Percentiles rank a stretch among this genome's conserved stretches.
Evolutionary conservation across 495 filamentous ascomycete genomes (phyloP).

Genomic region (Glarea lozoyensis): DNA sequence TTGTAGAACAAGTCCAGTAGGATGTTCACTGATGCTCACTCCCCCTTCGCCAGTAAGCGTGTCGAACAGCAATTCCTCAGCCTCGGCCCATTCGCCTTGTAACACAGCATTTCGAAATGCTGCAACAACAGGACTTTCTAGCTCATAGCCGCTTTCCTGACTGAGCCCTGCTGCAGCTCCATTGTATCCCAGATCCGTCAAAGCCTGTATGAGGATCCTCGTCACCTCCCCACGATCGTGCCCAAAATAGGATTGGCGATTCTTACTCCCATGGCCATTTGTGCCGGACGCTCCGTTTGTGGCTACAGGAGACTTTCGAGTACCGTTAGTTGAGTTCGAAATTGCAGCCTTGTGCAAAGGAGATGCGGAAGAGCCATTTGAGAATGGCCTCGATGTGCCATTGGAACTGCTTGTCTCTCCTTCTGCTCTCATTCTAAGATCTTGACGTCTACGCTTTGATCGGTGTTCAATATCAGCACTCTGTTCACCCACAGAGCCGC

Average conservation of each 20-base stretch:
- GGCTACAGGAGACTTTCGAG: slow-evolving; percentile 22
- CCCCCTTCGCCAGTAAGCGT: slow-evolving; percentile 42
- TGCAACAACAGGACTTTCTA: slow-evolving; percentile 79
- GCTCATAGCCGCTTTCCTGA: slow-evolving; percentile 76
- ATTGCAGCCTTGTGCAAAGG: slow-evolving; percentile 20
- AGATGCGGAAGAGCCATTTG: slow-evolving; percentile 30
- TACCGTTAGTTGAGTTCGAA: slow-evolving; percentile 30
- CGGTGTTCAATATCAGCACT: slow-evolving; percentile 15
- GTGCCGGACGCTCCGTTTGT: slow-evolving; percentile 31
- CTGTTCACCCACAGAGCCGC: slow-evolving; percentile 8
- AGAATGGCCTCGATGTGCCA: slow-evolving; percentile 25
- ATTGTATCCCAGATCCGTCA: slow-evolving; percentile 80
- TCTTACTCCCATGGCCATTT: slow-evolving; percentile 23
- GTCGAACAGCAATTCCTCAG: slow-evolving; percentile 71
- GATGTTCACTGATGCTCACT: slow-evolving; percentile 31
- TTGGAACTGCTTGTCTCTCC: slow-evolving; percentile 23
- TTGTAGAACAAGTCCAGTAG: slow-evolving; percentile 37
- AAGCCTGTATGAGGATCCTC: slow-evolving; percentile 81
- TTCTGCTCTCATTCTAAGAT: slow-evolving; percentile 22
- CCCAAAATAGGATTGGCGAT: slow-evolving; percentile 43
- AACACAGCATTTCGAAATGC: slow-evolving; percentile 77
- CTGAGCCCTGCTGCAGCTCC: slow-evolving; percentile 63
- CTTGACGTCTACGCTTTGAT: slow-evolving; percentile 24
- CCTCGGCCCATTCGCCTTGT: slow-evolving; percentile 73
- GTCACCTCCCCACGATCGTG: slow-evolving; percentile 93